Evolutionary conservation across 73 alveolate genomes (phyloP), one percentile per base, ranked within the genome.

Genomic region (Stentor coeruleus): DNA sequence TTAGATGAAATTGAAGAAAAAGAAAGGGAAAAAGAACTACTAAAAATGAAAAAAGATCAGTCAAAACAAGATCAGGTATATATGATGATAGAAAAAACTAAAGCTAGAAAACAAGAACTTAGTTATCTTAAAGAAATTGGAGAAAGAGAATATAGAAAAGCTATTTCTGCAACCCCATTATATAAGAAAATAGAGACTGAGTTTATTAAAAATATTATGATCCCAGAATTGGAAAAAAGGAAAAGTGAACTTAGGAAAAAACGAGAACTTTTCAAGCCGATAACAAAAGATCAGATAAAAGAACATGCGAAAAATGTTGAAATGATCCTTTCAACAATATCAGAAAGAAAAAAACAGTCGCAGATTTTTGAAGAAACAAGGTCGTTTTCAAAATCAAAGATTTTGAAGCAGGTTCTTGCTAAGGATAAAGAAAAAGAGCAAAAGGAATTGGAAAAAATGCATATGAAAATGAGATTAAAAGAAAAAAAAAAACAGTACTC

Each of bases 161-260:
- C 37, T 66, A 26, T 1, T 20, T 66, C 79, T 66, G 42, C n/a
- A 31, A 33, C n/a, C n/a, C 79, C 79, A 28, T 33, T 66, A 26
- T 66, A 66, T 40, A 66, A 66, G 33, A 66, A 33, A 2, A 20
- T 66, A 20, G 40, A 66, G 33, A 40, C n/a, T 1, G 33, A 2
- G 49, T 66, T 20, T 40, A 20, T 20, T 1, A 26, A 20, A 33
- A 31, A 66, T 11, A 26, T 66, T 33, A 1, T 26, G 33, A 66
- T 66, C 49, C 79, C 79, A 26, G 79, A 66, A 66, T 33, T 66
- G 1, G 79, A 66, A 33, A 66, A 66, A 40, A 66, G 37, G 33
- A 66, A 66, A 66, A 40, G n/a, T 28, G 79, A 66, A 66, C 37
- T 66, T 11, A 31, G 40, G 37, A 66, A 66, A 31, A 66, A 66